Percentiles rank a stretch among this genome's conserved stretches.
phyloP scores from a whole-genome alignment of 1,284 basidiomycete species.

The Tylopilus sp. region DNA sequence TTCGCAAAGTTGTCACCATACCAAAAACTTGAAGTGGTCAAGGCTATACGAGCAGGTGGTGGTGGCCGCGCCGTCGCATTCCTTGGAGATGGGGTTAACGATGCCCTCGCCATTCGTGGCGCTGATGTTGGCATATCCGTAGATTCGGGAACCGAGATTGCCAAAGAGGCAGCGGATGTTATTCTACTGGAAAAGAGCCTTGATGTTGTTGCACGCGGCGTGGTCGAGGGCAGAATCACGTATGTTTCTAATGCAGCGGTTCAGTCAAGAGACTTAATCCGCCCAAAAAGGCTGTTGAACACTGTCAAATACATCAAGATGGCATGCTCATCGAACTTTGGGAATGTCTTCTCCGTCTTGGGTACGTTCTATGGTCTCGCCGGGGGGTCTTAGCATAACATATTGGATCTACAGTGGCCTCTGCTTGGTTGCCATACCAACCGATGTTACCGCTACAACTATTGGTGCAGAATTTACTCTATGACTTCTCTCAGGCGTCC shows the following conservation, averaged over 20 bases:
- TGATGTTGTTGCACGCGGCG: conserved; percentile 42
- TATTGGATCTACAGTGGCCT: conserved; percentile 33
- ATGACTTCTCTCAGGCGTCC: conserved; percentile 44
- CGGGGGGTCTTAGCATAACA: conserved; percentile 3
- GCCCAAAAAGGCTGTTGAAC: conserved; percentile 37
- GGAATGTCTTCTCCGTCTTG: conserved; percentile 44
- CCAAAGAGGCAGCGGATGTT: conserved; percentile 96
- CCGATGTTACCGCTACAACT: conserved; percentile 42
- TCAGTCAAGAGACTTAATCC: conserved; percentile 26
- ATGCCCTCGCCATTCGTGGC: conserved; percentile 43
- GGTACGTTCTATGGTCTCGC: conserved; percentile 31
- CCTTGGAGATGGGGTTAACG: conserved; percentile 45
- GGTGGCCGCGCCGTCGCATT: conserved; percentile 43
- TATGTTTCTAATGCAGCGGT: conserved; percentile 21
- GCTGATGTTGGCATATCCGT: conserved; percentile 97
- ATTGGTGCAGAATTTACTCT: conserved; percentile 40
- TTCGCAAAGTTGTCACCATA: conserved; percentile 45
- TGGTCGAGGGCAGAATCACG: conserved; percentile 45
- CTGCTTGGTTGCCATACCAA: conserved; percentile 44
- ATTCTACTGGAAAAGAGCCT: conserved; percentile 81
- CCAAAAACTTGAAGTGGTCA: conserved; percentile 44
- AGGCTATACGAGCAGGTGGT: conserved; percentile 37
- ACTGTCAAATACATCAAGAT: conserved; percentile 45
- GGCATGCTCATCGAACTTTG: conserved; percentile 45
- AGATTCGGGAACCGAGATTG: conserved; percentile 97